These are phyloP conservation scores for Eucalyptus albens DNA, from an alignment of 345 rosid genomes.

Conservation along the genomic window DNA sequence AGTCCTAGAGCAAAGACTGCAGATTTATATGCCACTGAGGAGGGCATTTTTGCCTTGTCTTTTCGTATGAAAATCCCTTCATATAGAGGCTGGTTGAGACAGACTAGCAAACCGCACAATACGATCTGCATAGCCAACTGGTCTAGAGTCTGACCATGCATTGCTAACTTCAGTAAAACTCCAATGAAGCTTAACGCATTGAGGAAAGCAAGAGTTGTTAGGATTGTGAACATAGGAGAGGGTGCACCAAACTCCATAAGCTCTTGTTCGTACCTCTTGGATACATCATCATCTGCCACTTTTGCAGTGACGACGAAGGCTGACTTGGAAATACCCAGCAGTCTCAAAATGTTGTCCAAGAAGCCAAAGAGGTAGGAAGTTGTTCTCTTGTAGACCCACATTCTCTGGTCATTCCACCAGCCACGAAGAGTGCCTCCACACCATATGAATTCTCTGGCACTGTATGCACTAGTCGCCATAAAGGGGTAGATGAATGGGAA, in stretches of 20 bases:
- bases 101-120: conserved; percentile 13
- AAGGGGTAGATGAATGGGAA: conserved; percentile 16
- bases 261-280: conserved; percentile 1
- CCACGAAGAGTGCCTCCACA: conserved; percentile 16
- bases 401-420: conserved; percentile 31
- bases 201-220: conserved; percentile 28
- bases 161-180: background rate
- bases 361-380: conserved; percentile 26
- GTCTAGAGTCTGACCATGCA: background rate
- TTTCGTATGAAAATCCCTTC: conserved; percentile 15
- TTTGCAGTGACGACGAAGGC: conserved; percentile 24
- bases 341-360: conserved; percentile 7
- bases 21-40: conserved; percentile 2
- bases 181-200: conserved; percentile 13
- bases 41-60: conserved; percentile 30
- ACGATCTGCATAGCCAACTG: conserved; percentile 11
- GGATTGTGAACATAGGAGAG: background rate
- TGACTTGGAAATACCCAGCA: conserved; percentile 6
- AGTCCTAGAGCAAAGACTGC: conserved; percentile 4
- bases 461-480: conserved; percentile 4
- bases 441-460: conserved; percentile 8
- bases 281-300: conserved; percentile 15
- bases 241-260: conserved; percentile 24
- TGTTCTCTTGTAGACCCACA: conserved; percentile 27
- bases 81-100: conserved; percentile 23